Evolutionary conservation across 2,329 filamentous ascomycete genomes (phyloP), one percentile per base, ranked within the genome.

Genomic region (Magnaporthiopsis poae): DNA sequence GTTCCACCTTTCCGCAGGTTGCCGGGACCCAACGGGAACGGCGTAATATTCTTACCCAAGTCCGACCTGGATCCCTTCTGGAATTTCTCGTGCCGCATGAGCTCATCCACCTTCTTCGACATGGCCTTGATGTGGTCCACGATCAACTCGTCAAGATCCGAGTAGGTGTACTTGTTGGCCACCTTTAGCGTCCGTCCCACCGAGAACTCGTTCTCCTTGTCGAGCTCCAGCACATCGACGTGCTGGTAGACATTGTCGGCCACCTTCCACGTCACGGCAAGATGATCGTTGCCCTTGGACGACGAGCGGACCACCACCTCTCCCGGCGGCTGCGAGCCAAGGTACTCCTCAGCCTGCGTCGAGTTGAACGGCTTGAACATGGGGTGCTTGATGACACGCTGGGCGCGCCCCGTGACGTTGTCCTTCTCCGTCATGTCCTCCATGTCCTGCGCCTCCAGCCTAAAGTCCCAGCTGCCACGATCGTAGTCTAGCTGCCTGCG

Each of bases 221-320:
- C 91, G 74, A 99, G 83, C 79, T 99, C 95, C 59, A 99, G 84
- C 46, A 99, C 94, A 77, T 99, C 95, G 70, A 99, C 91, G 77
- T 99, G 95, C 78, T 99, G 93, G 76, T 93, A 99, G n/a, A 98
- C 88, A 68, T 90, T 90, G 75, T 98, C 92, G 1, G 92, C 90
- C 18, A 99, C 93, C 81, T 99, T 99, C 95, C 95, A 99, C 0
- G 95, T 99, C 62, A 99, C 88, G 9, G 94, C 92, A 66, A 99
- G 82, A 80, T 99, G 95, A 76, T 99, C 95, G 67, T 92, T 90
- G 61, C 95, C 95, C 77, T 96, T 96, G 35, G 92, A 96, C 0
- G 92, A 97, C 3, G 95, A 94, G 61, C 95, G 89, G 73, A 99
- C 97, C 68, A 99, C 92, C 66, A 96, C 90, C 76, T 98, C 95